A percentile compares a stretch with the other conserved stretches of the same genome.
Evolutionary conservation across 108 stramenopile species (phyloP).

Genomic region (Fistulifera solaris): DNA sequence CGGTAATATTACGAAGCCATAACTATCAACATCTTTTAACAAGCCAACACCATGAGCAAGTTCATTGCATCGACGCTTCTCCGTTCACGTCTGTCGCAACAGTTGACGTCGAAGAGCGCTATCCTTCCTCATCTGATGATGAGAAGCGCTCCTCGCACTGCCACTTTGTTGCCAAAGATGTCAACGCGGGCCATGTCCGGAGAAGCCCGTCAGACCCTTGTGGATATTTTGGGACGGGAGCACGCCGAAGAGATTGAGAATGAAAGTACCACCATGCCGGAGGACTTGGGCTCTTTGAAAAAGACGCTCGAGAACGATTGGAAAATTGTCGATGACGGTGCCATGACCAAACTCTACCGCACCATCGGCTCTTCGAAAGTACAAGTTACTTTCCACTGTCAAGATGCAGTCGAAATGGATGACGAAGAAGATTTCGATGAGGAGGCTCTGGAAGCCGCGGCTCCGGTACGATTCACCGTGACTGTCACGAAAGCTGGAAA

Average conservation of each 20-base stretch:
- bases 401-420: conserved; percentile 54
- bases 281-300: conserved; percentile 18
- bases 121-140: too few relatives aligned
- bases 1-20: too few relatives aligned
- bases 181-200: too few relatives aligned
- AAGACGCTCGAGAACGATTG: conserved; percentile 19
- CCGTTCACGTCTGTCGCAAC: too few relatives aligned
- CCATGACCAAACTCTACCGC: conserved; percentile 18
- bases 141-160: too few relatives aligned
- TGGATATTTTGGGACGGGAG: conserved; percentile 10
- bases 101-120: too few relatives aligned
- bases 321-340: conserved; percentile 32
- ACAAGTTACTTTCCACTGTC: conserved; percentile 67
- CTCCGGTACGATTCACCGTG: conserved; percentile 56
- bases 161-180: too few relatives aligned
- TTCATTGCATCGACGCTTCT: too few relatives aligned
- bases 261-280: conserved; percentile 12
- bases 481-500: conserved; percentile 65
- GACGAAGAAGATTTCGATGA: conserved; percentile 20
- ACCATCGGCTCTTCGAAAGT: conserved; percentile 33
- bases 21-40: too few relatives aligned
- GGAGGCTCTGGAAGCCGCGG: conserved; percentile 32
- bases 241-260: conserved; percentile 6
- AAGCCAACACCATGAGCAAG: too few relatives aligned
- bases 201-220: conserved; percentile 1